Evolutionary conservation across 768 basidiomycete genomes (phyloP), one percentile per base, ranked within the genome.

Genomic region (Suillus occidentalis): DNA sequence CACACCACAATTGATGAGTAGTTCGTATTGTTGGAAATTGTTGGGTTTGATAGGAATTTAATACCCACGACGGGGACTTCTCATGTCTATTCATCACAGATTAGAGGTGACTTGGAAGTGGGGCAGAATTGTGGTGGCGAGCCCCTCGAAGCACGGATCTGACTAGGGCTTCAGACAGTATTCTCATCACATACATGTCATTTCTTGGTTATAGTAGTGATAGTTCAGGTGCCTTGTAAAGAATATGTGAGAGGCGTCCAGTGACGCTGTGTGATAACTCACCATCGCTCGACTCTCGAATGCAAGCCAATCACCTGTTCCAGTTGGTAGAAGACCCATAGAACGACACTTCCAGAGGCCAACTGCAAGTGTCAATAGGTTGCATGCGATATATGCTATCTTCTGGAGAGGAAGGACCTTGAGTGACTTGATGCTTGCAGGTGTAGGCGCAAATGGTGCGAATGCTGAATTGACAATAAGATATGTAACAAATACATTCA

Each of bases 221-320:
- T 55, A 82, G 73, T 68, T 85, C 83, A 42, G 83, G 80, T 53
- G 82, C 72, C 84, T 84, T 59, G 47, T 6, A 34, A 31, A 22
- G 31, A 31, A 57, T 14, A 43, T 65, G 36, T 66, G 40, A 36
- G 45, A 34, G 53, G 12, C 34, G 47, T 59, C 20, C 28, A 13
- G 18, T 28, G 8, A 34, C 39, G 28, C 22, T 53, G 25, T n/a
- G 37, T 50, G 62, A 34, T 16, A 12, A 66, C 74, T 60, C 28
- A 95, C 92, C 71, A 75, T 61, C 42, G 87, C 88, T 70, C 95
- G 81, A 2, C 87, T 89, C 80, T 97, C 95, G 69, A 98, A 98
- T 16, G 93, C 94, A 60, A 97, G 79, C 94, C 95, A 98, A 77
- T 98, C 96, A 2, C 91, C 94, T 0, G 94, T 92, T 1, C 96